Conservation (phyloP, 2,329 filamentous ascomycete genomes). For the Ramularia endophylla region DNA sequence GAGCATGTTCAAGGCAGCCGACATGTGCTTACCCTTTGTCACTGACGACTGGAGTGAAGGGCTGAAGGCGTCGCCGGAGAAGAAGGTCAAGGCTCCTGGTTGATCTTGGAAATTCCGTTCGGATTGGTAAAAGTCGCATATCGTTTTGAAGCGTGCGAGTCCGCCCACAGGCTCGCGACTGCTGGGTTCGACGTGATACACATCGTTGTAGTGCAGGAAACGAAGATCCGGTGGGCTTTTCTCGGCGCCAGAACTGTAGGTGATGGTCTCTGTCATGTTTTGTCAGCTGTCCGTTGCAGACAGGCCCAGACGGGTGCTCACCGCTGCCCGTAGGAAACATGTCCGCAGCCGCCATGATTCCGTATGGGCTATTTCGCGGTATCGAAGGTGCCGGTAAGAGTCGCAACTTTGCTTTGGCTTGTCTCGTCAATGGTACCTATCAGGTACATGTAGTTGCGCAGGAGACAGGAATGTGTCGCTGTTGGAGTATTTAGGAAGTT, state of each 20-base stretch:
- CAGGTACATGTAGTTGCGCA: too few species aligned
- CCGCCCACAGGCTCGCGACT: slow-evolving; percentile 81
- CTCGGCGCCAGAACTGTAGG: slow-evolving; percentile 14
- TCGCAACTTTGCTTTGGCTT: too few species aligned
- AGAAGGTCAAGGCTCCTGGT: slow-evolving; percentile 67
- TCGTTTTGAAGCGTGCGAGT: slow-evolving; percentile 70
- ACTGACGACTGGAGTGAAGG: slow-evolving; percentile 83
- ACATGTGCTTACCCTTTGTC: slow-evolving; percentile 87
- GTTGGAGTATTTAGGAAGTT: too few species aligned
- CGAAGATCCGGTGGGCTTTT: slow-evolving; percentile 59
- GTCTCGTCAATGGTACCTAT: too few species aligned
- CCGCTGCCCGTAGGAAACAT: not conserved
- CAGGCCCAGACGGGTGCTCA: not conserved
- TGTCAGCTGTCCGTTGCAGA: too few species aligned
- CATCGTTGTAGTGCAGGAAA: slow-evolving; percentile 88
- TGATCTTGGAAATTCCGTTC: slow-evolving; percentile 56
- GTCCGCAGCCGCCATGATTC: too few species aligned
- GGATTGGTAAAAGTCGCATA: slow-evolving; percentile 62
- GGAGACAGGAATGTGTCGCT: too few species aligned
- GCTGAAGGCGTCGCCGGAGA: slow-evolving; percentile 91
- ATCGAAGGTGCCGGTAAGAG: too few species aligned
- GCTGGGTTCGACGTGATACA: slow-evolving; percentile 75
- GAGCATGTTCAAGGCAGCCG: slow-evolving; percentile 72
- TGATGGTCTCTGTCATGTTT: slow-evolving; percentile 17
- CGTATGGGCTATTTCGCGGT: too few species aligned